These are phyloP conservation scores for Podila epigama DNA, from an alignment of 192 early-diverging fungal genomes.

Conservation along the genomic window DNA sequence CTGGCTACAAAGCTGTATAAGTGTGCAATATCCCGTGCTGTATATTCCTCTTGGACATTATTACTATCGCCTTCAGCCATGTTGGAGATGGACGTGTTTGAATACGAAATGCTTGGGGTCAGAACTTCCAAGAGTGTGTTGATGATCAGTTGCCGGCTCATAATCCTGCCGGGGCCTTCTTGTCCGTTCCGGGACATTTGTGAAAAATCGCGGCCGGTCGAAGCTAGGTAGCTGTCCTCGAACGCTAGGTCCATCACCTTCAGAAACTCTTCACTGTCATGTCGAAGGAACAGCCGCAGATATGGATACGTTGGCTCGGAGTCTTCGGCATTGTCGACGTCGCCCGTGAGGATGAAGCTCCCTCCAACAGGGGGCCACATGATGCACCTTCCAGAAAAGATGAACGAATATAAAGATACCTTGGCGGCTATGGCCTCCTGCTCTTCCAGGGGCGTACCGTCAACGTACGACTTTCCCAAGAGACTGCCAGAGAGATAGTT, in stretches of 20 bases:
- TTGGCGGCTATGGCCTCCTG: slow-evolving; percentile 56
- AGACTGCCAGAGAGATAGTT: slow-evolving; percentile 60
- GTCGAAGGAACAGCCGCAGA: slow-evolving; percentile 56
- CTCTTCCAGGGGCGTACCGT: slow-evolving; percentile 47
- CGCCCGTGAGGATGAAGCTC: slow-evolving; percentile 59
- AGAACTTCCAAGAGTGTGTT: slow-evolving; percentile 66
- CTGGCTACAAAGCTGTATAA: slow-evolving; percentile 65
- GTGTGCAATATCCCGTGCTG: slow-evolving; percentile 47
- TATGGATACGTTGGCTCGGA: slow-evolving; percentile 70
- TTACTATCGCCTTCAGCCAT: slow-evolving; percentile 10
- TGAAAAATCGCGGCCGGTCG: slow-evolving; percentile 31
- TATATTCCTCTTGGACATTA: slow-evolving; percentile 23
- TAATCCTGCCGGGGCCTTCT: slow-evolving; percentile 58
- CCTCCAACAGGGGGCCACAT: slow-evolving; percentile 65
- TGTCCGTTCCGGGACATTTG: slow-evolving; percentile 54
- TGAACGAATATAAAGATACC: slow-evolving; percentile 63
- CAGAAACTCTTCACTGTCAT: slow-evolving; percentile 61
- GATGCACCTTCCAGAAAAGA: slow-evolving; percentile 68
- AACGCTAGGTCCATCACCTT: slow-evolving; percentile 62
- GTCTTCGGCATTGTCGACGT: slow-evolving; percentile 53
- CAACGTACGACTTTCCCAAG: slow-evolving; percentile 58
- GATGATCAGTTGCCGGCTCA: slow-evolving; percentile 66
- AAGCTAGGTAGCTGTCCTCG: slow-evolving; percentile 63
- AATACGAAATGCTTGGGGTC: slow-evolving; percentile 44
- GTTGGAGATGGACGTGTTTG: slow-evolving; percentile 23